Conservation (phyloP, 257 asterid genomes). For the Leonotis leonurus region DNA sequence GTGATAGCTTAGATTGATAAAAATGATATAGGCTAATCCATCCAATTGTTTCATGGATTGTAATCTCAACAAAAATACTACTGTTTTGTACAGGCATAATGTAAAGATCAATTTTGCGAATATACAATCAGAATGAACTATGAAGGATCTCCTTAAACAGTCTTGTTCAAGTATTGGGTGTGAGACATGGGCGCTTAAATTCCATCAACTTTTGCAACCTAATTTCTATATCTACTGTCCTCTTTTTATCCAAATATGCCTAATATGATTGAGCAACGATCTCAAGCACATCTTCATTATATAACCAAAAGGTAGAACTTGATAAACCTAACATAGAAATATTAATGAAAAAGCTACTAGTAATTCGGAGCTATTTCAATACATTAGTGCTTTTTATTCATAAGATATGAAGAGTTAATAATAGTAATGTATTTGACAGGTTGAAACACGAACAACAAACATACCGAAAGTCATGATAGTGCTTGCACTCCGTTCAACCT, state of each 20-base stretch:
- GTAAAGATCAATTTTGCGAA: not conserved
- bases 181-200: not conserved
- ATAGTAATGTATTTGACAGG: not conserved
- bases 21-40: too few species aligned
- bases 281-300: not conserved
- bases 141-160: not conserved
- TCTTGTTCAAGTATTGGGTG: not conserved
- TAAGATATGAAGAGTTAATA: not conserved
- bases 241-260: not conserved
- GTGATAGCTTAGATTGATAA: not conserved
- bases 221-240: not conserved
- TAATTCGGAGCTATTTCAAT: not conserved
- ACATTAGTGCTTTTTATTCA: not conserved
- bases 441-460: not conserved
- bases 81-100: not conserved
- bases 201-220: not conserved
- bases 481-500: constrained; percentile 84
- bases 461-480: constrained; percentile 88
- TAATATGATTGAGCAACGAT: not conserved
- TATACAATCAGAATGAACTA: not conserved
- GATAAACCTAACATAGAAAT: too few species aligned
- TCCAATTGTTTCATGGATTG: too few species aligned
- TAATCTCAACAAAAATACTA: too few species aligned
- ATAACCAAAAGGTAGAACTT: not conserved
- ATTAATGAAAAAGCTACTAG: too few species aligned